phyloP scores from a whole-genome alignment of 306 rosid genomes.

The Sesbania bispinosa region DNA sequence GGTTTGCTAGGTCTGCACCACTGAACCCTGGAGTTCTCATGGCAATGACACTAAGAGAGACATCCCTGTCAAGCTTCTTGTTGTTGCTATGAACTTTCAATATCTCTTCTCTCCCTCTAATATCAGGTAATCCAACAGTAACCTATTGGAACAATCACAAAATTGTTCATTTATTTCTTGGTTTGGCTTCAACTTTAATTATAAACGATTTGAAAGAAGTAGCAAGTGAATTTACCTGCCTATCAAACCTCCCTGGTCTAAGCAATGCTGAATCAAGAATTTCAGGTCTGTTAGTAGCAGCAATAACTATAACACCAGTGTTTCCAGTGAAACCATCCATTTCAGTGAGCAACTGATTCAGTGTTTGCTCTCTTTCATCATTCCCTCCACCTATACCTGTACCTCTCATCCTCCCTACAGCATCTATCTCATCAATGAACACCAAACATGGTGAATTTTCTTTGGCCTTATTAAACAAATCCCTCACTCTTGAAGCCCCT shows the following conservation, averaged over 20 bases:
- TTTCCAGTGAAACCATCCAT: conserved; percentile 77
- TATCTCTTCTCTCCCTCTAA: conserved; percentile 75
- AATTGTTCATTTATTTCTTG: background rate
- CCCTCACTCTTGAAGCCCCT: conserved; percentile 83
- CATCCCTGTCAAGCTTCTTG: conserved; percentile 63
- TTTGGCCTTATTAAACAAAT: conserved; percentile 72
- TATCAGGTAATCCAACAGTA: conserved; percentile 62
- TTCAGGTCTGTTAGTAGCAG: conserved; percentile 76
- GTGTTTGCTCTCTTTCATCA: conserved; percentile 78
- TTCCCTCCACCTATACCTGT: conserved; percentile 88
- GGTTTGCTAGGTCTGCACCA: conserved; percentile 78
- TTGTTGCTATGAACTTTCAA: conserved; percentile 69
- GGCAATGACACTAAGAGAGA: conserved; percentile 56
- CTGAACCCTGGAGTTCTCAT: conserved; percentile 75
- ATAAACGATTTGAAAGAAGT: background rate
- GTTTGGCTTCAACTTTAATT: background rate
- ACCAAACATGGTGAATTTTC: conserved; percentile 69
- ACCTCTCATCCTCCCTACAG: conserved; percentile 85
- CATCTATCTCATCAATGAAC: conserved; percentile 81
- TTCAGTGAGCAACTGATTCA: conserved; percentile 76
- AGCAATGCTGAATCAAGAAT: conserved; percentile 79
- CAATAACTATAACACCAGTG: conserved; percentile 70
- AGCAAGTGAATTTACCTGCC: conserved; percentile 46
- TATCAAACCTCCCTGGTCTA: conserved; percentile 77
- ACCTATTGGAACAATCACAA: conserved; percentile 42